A percentile compares a stretch with the other conserved stretches of the same genome.
These are phyloP conservation scores for Geotrichum phurueaensis DNA, from an alignment of 1,139 yeast genomes.

Conservation along the genomic window DNA sequence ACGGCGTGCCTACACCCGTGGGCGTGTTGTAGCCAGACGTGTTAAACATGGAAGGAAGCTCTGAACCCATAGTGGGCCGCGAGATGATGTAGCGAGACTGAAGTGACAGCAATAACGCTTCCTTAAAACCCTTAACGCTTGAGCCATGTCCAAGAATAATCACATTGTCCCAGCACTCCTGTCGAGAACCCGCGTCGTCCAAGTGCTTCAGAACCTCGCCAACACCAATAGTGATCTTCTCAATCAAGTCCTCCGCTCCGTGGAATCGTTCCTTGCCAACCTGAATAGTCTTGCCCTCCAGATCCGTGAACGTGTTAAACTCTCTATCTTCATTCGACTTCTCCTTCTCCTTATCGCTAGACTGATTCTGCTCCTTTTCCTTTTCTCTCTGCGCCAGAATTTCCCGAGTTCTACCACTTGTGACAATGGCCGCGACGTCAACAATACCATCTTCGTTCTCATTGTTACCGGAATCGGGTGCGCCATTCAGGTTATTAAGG, in stretches of 20 bases:
- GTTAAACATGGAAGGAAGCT: slow-evolving; percentile 35
- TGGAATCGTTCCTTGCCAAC: slow-evolving; percentile 87
- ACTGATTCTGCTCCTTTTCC: slow-evolving; percentile 36
- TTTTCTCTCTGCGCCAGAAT: slow-evolving; percentile 54
- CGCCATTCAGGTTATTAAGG: slow-evolving; percentile 40
- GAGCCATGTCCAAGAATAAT: slow-evolving; percentile 74
- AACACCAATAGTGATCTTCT: slow-evolving; percentile 48
- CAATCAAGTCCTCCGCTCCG: slow-evolving; percentile 60
- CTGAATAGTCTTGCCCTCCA: slow-evolving; percentile 46
- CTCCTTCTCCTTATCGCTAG: slow-evolving; percentile 37
- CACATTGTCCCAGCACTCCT: slow-evolving; percentile 81
- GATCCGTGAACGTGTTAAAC: slow-evolving; percentile 60
- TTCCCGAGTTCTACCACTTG: slow-evolving; percentile 66
- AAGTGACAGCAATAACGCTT: slow-evolving; percentile 57
- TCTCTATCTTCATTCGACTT: slow-evolving; percentile 40
- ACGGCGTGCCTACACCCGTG: slow-evolving; percentile 27
- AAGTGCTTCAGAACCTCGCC: slow-evolving; percentile 49
- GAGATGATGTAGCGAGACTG: slow-evolving; percentile 52
- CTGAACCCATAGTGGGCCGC: slow-evolving; percentile 36
- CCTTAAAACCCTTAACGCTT: slow-evolving; percentile 68
- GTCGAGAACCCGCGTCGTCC: slow-evolving; percentile 66
- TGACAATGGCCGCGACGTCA: slow-evolving; percentile 86
- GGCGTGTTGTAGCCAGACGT: slow-evolving; percentile 36
- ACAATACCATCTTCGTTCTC: slow-evolving; percentile 64
- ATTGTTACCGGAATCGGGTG: slow-evolving; percentile 35